phyloP scores from a whole-genome alignment of 2,329 filamentous ascomycete species.

The Colletotrichum brevisporum region DNA sequence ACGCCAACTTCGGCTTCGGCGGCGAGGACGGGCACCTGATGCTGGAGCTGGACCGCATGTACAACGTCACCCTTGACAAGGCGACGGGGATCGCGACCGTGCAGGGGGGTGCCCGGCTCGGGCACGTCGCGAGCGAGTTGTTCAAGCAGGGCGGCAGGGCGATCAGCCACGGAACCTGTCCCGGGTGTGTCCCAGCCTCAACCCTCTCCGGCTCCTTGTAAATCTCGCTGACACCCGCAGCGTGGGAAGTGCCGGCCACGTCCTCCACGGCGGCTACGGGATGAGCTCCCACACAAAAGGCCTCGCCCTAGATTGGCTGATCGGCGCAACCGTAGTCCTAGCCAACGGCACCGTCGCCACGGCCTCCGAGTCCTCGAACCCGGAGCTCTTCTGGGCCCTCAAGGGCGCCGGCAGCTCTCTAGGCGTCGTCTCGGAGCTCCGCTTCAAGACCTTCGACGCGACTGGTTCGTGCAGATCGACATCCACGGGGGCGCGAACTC shows the following conservation, averaged over 20 bases:
- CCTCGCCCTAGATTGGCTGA: conserved; percentile 52
- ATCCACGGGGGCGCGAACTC: conserved; percentile 54
- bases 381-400: conserved; percentile 58
- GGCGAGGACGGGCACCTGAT: conserved; percentile 58
- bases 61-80: conserved; percentile 50
- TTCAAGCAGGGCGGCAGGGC: conserved; percentile 52
- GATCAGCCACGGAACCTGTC: conserved; percentile 60
- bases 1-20: conserved; percentile 63
- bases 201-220: neutral
- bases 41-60: conserved; percentile 56
- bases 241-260: conserved; percentile 62
- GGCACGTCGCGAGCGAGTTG: conserved; percentile 56
- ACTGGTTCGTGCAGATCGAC: conserved; percentile 54
- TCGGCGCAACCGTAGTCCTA: conserved; percentile 52
- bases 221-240: conserved; percentile 30
- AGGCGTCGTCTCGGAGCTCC: conserved; percentile 54
- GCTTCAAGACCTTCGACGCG: conserved; percentile 55
- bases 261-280: conserved; percentile 57
- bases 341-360: conserved; percentile 51
- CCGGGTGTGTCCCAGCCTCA: conserved; percentile 42
- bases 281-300: conserved; percentile 45
- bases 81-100: conserved; percentile 52
- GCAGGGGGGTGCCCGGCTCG: conserved; percentile 58
- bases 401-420: conserved; percentile 57
- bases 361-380: conserved; percentile 50